Evolutionary conservation across 345 rosid species (phyloP).

Genomic region (Adansonia digitata): DNA sequence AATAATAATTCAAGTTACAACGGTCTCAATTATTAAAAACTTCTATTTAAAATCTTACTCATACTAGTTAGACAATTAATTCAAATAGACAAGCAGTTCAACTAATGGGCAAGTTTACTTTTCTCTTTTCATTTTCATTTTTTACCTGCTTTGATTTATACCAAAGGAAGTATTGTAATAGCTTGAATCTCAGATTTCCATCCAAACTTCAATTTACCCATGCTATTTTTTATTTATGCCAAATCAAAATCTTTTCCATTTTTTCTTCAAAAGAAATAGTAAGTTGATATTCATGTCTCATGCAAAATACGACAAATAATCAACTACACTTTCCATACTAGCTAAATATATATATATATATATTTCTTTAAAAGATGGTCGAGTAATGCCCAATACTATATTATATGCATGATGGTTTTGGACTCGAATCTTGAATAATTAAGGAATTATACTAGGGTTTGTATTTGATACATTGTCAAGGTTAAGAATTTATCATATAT

Average conservation of each 20-base stretch:
- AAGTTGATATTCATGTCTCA: not conserved
- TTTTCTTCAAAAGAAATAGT: not conserved
- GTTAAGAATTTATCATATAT: too few relatives aligned
- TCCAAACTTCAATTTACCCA: not conserved
- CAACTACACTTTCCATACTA: not conserved
- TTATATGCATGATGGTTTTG: not conserved
- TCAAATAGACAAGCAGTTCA: too few relatives aligned
- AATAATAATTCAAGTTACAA: too few relatives aligned
- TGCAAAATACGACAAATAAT: not conserved
- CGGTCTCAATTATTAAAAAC: too few relatives aligned
- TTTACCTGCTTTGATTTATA: too few relatives aligned
- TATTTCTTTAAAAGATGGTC: not conserved
- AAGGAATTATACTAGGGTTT: not conserved
- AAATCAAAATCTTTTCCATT: not conserved
- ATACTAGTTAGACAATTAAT: too few relatives aligned
- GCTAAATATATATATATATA: not conserved
- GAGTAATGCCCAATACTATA: not conserved
- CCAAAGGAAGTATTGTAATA: too few relatives aligned
- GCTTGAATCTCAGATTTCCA: too few relatives aligned
- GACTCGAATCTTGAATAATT: not conserved
- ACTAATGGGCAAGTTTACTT: too few relatives aligned
- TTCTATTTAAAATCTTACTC: too few relatives aligned
- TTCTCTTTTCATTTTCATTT: too few relatives aligned
- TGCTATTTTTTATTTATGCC: not conserved
- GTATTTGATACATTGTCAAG: too few relatives aligned